Base-by-base conservation (phyloP, 345 rosid genomes). In the Salix brachista region DNA sequence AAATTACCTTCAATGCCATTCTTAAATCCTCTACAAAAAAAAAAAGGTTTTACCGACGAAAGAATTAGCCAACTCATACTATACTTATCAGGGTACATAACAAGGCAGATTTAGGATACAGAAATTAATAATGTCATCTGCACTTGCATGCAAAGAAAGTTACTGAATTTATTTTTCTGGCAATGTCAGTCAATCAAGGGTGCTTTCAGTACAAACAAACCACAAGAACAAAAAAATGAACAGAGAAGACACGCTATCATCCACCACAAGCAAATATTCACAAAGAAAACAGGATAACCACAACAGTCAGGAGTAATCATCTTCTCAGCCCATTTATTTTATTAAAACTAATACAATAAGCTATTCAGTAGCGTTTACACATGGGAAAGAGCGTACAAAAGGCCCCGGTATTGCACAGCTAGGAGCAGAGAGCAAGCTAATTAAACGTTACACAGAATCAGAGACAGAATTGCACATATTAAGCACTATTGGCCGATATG, bases 401-500 rank as follows among this genome's bases (percentile, higher is more conserved):
- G 67, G 48, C 73, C 46, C 75, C 77, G 32, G 62, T 30, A 83
- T 77, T 25, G 65, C 85, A 84, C 81, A 83, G 77, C 88, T 81
- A 70, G 80, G 71, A 48, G 66, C 71, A 74, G 76, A 50, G 28
- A 50, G 69, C 21, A 73, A 66, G 66, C 76, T 44, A 69, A 79
- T 65, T 60, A 34, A 46, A 42, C n/a, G 39, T 72, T 58, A 64
- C 74, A 66, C 19, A 76, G 34, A n/a, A 65, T 50, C 28, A 28
- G 37, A 19, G 65, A 67, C 52, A 30, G 78, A 82, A 42, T 71
- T 65, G 69, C 80, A 72, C 89, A 65, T 85, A 91, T 77, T 94
- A 88, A 71, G 87, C 90, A 84, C 90, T 88, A 70, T 80, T 90
- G 50, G 85, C 85, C 48, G 98, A 95, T 41, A 78, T 78, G 39